Conservation (phyloP, 2,329 filamentous ascomycete genomes). For the Fusarium abutilonis region DNA sequence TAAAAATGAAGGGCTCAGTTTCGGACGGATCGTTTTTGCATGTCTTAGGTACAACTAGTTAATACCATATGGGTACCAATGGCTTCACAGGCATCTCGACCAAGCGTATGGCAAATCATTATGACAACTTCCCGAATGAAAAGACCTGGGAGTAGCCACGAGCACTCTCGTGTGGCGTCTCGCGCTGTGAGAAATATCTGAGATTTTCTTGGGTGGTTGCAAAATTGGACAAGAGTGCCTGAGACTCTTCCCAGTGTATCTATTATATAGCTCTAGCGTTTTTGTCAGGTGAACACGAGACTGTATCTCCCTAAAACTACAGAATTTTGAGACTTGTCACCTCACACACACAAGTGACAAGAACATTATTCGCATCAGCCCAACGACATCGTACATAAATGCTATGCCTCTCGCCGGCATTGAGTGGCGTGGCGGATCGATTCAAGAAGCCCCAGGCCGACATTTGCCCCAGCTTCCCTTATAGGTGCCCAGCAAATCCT, state of each 20-base stretch:
- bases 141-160: no score
- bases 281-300: constrained; percentile 8
- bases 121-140: no score
- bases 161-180: no score
- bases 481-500: constrained; percentile 56
- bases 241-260: neutral
- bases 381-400: constrained; percentile 19
- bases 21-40: no score
- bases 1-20: no score
- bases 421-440: neutral
- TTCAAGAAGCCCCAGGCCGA: neutral
- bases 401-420: neutral
- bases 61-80: no score
- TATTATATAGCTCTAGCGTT: constrained; percentile 1
- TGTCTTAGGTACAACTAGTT: no score
- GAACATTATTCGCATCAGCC: neutral
- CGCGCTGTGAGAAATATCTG: no score
- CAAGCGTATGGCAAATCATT: no score
- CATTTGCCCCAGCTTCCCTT: neutral
- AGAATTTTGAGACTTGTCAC: neutral
- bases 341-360: neutral
- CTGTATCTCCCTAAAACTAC: neutral
- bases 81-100: no score
- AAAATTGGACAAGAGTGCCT: no score
- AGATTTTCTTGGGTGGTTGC: no score